Evolutionary conservation across 225 moss, liverwort and hornwort species (phyloP).

Genomic region (Sphagnum contortum): DNA sequence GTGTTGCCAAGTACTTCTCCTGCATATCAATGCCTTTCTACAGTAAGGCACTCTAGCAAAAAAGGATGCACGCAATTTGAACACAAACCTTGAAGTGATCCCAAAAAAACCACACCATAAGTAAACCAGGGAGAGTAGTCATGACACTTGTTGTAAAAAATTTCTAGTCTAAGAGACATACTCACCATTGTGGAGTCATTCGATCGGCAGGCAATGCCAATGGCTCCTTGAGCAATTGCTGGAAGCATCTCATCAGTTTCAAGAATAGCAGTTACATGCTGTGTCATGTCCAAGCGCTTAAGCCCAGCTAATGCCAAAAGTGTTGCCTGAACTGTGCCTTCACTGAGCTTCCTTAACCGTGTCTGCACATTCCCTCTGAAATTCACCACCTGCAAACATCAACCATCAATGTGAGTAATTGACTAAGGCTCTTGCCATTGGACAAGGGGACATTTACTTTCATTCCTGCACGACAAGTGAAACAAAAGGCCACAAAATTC

Average conservation of each 20-base stretch:
- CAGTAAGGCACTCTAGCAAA: neutral
- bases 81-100: no score
- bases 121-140: no score
- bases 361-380: constrained; percentile 98
- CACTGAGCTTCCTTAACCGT: constrained; percentile 69
- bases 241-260: constrained; percentile 90
- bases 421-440: no score
- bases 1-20: constrained; percentile 65
- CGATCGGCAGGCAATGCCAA: constrained; percentile 85
- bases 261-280: constrained; percentile 70
- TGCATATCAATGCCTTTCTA: constrained; percentile 7
- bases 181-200: constrained; percentile 68
- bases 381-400: constrained; percentile 53
- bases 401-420: neutral
- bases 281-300: constrained; percentile 86
- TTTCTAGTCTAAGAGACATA: neutral
- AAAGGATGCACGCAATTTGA: neutral
- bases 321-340: constrained; percentile 79
- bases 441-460: no score
- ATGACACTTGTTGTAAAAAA: no score
- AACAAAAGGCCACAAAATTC: no score
- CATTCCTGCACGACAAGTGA: no score
- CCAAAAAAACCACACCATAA: no score
- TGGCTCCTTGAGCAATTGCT: constrained; percentile 93
- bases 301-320: constrained; percentile 83